Evolutionary conservation across 2,329 filamentous ascomycete genomes (phyloP), one percentile per base, ranked within the genome.

Genomic region (Cercospora canescens): DNA sequence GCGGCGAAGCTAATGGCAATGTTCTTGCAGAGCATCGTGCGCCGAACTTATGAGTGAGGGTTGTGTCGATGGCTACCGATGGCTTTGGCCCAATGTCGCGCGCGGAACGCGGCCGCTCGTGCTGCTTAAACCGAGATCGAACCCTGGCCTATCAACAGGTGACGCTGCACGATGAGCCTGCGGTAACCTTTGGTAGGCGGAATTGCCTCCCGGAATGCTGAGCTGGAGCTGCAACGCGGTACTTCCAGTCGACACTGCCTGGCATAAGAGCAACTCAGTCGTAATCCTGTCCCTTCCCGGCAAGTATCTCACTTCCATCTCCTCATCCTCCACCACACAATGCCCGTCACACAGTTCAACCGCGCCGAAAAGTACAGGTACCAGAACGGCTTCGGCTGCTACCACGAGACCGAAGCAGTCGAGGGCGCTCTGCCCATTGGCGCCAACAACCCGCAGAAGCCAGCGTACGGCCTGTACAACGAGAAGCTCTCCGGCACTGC

Each of bases 391-490:
- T 94, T 95, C 82, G 86, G 86, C 78, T 88, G 85, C 56, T 89
- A 94, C 76, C 87, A 93, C 77, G 90, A 94, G 90, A 88, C 90
- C 50, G 92, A 95, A 82, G 91, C 92, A 52, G 82, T 94, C 63
- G 83, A 88, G 16, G 90, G 89, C 18, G 89, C 92, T 5, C 83
- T 94, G 5, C 92, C 93, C 8, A 76, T 92, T 65, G 92, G 86
- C 58, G 86, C 89, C 48, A 96, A 96, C 82, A 92, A 91, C 2
- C 93, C 93, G 0, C 92, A 96, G 77, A 92, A 93, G 75, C 89
- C 89, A 0, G 85, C 91, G 0, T 87, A 88, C 70, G 92, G 92
- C 0, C 87, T 96, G 30, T 95, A 95, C 79, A 88, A 92, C 30
- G 93, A 96, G 80, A 85, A 87, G 74, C 79, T 87, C 4, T 87